Conservation (phyloP, 768 basidiomycete species). For the Kwoniella sp. region DNA sequence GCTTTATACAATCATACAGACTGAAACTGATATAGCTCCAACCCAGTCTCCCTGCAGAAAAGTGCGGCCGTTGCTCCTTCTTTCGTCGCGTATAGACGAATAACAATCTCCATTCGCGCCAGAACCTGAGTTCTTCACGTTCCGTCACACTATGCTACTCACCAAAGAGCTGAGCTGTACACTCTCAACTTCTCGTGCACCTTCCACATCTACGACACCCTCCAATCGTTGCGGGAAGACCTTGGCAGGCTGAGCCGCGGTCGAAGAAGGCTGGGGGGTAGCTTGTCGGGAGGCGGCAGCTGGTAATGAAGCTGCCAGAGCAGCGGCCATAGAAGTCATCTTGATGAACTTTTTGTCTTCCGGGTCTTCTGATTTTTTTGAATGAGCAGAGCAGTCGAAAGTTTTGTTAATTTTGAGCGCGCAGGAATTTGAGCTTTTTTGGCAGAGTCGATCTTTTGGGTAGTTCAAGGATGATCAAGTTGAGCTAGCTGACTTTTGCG, state of each 20-base stretch:
- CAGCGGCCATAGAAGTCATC: slow-evolving; percentile 84
- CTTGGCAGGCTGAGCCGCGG: slow-evolving; percentile 59
- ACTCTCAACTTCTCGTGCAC: slow-evolving; percentile 73
- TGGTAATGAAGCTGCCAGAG: slow-evolving; percentile 72
- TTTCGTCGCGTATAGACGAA: too few species aligned
- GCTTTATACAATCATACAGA: too few species aligned
- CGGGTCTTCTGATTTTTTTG: background rate
- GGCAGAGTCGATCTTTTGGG: too few species aligned
- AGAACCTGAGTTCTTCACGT: too few species aligned
- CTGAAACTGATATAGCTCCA: too few species aligned
- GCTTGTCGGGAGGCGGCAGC: slow-evolving; percentile 55
- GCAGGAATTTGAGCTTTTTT: too few species aligned
- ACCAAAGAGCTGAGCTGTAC: slow-evolving; percentile 89
- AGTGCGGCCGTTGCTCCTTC: background rate
- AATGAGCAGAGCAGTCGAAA: too few species aligned
- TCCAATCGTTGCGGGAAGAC: slow-evolving; percentile 92
- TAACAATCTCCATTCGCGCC: too few species aligned
- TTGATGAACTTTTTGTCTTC: slow-evolving; percentile 9
- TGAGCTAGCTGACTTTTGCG: too few species aligned
- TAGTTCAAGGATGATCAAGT: too few species aligned
- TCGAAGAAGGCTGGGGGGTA: slow-evolving; percentile 64
- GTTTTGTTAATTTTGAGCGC: too few species aligned
- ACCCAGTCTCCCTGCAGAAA: too few species aligned
- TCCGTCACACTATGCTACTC: slow-evolving; percentile 48
- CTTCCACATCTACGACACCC: slow-evolving; percentile 90